Percentiles rank a stretch among this genome's conserved stretches.
These are phyloP conservation scores for Acanthamoeba castellanii DNA, from an alignment of 208 protist genomes.

Conservation along the genomic window DNA sequence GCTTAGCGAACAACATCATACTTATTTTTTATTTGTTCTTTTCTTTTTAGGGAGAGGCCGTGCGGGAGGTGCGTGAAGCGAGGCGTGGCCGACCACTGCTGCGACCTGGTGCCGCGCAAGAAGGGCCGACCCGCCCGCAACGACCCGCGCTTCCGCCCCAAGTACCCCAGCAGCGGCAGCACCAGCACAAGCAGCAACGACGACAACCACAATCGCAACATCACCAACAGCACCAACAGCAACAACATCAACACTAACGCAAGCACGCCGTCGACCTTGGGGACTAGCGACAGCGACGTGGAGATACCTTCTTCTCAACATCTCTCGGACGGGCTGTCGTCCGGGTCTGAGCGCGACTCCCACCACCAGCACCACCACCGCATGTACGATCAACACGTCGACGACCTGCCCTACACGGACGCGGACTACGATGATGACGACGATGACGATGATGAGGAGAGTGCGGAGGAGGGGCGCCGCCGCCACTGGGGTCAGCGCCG, in stretches of 20 bases:
- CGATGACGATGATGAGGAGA: background rate
- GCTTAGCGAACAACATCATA: no score
- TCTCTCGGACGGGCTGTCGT: no score
- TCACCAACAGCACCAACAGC: no score
- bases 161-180: background rate
- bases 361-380: background rate
- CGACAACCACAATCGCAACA: no score
- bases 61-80: background rate
- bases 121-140: background rate
- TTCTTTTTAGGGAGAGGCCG: background rate
- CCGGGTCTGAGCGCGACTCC: no score
- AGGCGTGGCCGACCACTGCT: background rate
- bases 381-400: background rate
- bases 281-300: background rate
- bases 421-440: background rate
- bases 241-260: background rate
- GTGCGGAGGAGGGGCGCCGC: background rate
- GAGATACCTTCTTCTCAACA: no score
- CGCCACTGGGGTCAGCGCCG: background rate
- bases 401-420: background rate
- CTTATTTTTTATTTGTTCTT: background rate
- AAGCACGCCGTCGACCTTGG: background rate
- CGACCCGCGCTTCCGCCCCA: constrained; percentile 2
- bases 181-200: background rate
- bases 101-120: constrained; percentile 2